Percentiles rank a stretch among this genome's conserved stretches.
Evolutionary conservation across 306 rosid species (phyloP).

Genomic region (Prunus salicina): DNA sequence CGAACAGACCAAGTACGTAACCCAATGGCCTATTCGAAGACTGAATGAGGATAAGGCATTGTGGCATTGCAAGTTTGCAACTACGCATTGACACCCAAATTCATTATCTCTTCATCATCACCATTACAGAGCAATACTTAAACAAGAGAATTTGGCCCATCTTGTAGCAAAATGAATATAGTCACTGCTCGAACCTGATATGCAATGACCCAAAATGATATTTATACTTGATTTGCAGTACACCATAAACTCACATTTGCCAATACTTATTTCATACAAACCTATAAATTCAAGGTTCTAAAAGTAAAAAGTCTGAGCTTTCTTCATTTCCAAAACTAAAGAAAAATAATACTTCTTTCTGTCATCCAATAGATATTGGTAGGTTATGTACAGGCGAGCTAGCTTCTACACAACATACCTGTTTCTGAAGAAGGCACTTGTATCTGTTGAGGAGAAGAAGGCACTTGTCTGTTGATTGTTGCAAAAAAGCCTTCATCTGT

Average conservation of each 20-base stretch:
- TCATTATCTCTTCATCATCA: too few relatives aligned
- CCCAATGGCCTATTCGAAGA: too few relatives aligned
- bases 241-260: background rate
- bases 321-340: background rate
- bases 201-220: background rate
- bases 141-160: background rate
- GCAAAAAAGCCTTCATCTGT: slow-evolving; percentile 32
- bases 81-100: too few relatives aligned
- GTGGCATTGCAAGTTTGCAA: too few relatives aligned
- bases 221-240: background rate
- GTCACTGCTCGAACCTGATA: background rate
- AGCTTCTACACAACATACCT: background rate
- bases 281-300: background rate
- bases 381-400: slow-evolving; percentile 13
- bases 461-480: slow-evolving; percentile 53
- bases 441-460: slow-evolving; percentile 82
- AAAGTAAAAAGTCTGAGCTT: background rate
- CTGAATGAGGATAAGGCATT: too few relatives aligned
- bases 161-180: background rate
- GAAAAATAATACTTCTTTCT: background rate
- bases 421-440: too few relatives aligned
- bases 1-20: too few relatives aligned
- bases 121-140: too few relatives aligned
- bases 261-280: background rate
- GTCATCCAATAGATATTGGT: slow-evolving; percentile 18